Base-by-base conservation (phyloP, 1,139 yeast genomes). In the Saccharomyces hybrid region DNA sequence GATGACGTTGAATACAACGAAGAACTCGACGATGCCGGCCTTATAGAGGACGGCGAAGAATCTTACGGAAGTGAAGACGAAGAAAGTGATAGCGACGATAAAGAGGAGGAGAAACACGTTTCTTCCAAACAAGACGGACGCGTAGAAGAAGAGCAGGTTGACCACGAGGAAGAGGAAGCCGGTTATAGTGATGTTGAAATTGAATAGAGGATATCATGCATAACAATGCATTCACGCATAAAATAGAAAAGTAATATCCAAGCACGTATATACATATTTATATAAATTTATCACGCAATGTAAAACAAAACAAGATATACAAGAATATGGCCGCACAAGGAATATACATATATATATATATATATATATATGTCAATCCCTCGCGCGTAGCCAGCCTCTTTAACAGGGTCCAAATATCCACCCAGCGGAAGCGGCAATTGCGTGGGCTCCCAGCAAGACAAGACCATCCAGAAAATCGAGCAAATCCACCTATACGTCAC, bases 1-100 rank as follows among this genome's bases (percentile, higher is more conserved):
- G 75, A 69, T 19, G 76, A 72, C 44, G 78, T 73, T 14, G 78
- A 74, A 57, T 73, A 74, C 57, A 64, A 69, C 51, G 77, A 73
- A 60, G 76, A 72, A 55, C 57, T 73, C 28, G 76, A 73, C 48
- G 76, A 73, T 56, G 75, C 73, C 5, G 72, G 68, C 12, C 58
- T 72, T 47, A 67, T 74, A 49, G 75, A 71, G 44, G 74, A 70
- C 34, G 77, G 73, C 11, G 75, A 72, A 53, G 68, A 63, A 14
- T 70, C 64, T 16, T 63, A 60, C 19, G 66, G 57, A 48, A 60
- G 60, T 47, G 71, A 64, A 51, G 67, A 64, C 27, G 69, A 69
- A 16, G 71, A 65, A 14, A 68, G 62, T 16, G 65, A 62, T 8
- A 70, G 68, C 2, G 72, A 63, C 6, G 72, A 60, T 51, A 72